Evolutionary conservation across 176 grass and related monocot genomes (phyloP), one percentile per base, ranked within the genome.

Genomic region (Aegilops sharonensis): DNA sequence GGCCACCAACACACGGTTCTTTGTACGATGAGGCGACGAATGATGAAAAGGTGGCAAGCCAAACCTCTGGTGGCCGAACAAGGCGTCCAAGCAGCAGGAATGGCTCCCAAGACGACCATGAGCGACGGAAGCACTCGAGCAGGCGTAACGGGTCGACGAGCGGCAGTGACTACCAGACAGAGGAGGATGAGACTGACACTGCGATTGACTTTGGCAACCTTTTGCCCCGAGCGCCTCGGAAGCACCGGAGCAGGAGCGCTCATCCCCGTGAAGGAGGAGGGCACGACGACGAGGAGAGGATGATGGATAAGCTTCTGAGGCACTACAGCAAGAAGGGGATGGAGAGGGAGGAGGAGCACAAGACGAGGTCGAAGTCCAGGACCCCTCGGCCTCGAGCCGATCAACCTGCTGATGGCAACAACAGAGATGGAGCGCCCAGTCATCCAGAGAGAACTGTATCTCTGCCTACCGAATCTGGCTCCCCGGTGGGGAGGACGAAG

Each of bases 301-400:
- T 91, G 88, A 87, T 97, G 90, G 97, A 99, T 64, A 94, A 91
- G 57, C 88, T 97, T 65, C 87, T 97, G 56, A 86, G 78, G 83
- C 87, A 97, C 45, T 91, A 96, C 79, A 94, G 94, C 87, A 90
- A 86, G 85, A 99, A 99, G 89, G 89, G 92, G 34, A 7, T 79
- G 11, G 91, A 72, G 3, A 84, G 74, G 68, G 74, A 87, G 57
- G 68, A 87, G 13, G 88, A 92, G 37, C 77, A 25, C 35, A 93
- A 37, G 62, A 71, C 73, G 27, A 86, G 83, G 83, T 63, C 31
- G 2, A 91, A 88, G 78, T 85, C 77, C 52, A 62, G 57, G 25
- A 48, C 59, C 21, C 75, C 76, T 30, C 75, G 63, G 21, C 79
- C 47, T 64, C 79, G 69, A 66, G 7, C 62, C 7, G 75, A 92